phyloP scores from a whole-genome alignment of 2,329 filamentous ascomycete genomes.

The Colletotrichum australisinense region DNA sequence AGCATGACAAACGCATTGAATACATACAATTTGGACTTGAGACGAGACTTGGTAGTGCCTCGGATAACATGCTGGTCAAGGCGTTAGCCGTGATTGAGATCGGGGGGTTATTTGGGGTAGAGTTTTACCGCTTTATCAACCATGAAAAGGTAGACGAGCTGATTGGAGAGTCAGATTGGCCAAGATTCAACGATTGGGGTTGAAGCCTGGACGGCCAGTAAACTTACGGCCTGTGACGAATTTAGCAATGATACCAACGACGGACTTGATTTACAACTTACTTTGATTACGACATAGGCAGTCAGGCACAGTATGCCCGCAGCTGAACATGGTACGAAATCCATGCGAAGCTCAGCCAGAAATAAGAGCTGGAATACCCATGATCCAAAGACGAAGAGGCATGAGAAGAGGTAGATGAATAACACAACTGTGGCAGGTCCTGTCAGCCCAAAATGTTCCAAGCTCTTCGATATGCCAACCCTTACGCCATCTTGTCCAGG shows the following conservation, averaged over 20 bases:
- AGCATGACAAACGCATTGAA: slow-evolving; percentile 4
- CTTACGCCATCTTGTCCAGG: slow-evolving; percentile 12
- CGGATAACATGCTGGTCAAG: slow-evolving; percentile 13
- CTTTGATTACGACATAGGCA: slow-evolving; percentile 11
- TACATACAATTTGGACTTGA: slow-evolving; percentile 12
- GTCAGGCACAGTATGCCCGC: not conserved
- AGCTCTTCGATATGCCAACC: not conserved
- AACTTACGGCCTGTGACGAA: not conserved
- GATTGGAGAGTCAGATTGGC: not conserved
- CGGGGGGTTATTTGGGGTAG: not conserved
- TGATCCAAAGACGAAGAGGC: slow-evolving; percentile 3
- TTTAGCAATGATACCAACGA: not conserved
- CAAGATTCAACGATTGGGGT: too few species aligned
- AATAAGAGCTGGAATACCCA: not conserved
- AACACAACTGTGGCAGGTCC: not conserved
- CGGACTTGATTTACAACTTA: not conserved
- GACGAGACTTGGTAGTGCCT: not conserved
- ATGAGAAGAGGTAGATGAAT: not conserved
- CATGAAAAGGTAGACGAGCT: slow-evolving; percentile 20
- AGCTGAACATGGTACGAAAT: not conserved
- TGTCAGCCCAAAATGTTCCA: not conserved
- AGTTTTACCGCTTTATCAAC: slow-evolving; percentile 17
- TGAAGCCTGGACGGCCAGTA: not conserved
- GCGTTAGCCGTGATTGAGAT: not conserved
- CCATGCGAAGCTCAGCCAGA: not conserved